phyloP scores from a whole-genome alignment of 2,329 filamentous ascomycete genomes.

The Cladosporium halotolerans region DNA sequence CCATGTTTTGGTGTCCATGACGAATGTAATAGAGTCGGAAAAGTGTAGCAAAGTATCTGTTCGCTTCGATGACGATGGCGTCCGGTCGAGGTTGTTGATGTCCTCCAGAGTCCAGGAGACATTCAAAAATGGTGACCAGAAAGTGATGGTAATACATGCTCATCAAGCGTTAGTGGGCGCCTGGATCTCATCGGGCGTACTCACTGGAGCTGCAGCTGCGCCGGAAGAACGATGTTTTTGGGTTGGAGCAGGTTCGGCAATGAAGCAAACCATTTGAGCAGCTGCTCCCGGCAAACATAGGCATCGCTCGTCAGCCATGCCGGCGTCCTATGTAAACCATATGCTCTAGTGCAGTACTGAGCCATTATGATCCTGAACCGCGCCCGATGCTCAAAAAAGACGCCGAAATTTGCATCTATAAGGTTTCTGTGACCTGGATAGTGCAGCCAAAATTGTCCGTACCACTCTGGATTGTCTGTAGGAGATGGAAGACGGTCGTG shows the following conservation, averaged over 20 bases:
- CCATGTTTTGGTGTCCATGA: not conserved
- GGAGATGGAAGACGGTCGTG: not conserved
- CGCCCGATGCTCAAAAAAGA: not conserved
- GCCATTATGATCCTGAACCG: not conserved
- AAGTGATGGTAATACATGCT: not conserved
- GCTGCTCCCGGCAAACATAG: not conserved
- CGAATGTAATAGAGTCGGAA: not conserved
- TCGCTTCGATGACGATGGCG: not conserved
- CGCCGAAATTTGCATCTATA: not conserved
- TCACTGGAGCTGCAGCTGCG: not conserved
- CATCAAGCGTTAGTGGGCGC: not conserved
- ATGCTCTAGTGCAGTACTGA: not conserved
- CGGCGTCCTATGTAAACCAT: not conserved
- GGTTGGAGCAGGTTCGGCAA: not conserved
- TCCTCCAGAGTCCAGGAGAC: not conserved
- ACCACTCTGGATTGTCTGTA: not conserved
- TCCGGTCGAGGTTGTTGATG: not conserved
- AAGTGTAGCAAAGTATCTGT: not conserved
- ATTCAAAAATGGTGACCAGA: not conserved
- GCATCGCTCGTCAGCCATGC: not conserved
- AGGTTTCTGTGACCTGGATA: not conserved
- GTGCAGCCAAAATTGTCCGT: not conserved
- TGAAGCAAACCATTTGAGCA: not conserved
- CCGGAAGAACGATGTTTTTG: not conserved
- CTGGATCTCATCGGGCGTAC: not conserved